Evolutionary conservation across 208 protist species (phyloP).

Genomic region (Polymyxa betae): DNA sequence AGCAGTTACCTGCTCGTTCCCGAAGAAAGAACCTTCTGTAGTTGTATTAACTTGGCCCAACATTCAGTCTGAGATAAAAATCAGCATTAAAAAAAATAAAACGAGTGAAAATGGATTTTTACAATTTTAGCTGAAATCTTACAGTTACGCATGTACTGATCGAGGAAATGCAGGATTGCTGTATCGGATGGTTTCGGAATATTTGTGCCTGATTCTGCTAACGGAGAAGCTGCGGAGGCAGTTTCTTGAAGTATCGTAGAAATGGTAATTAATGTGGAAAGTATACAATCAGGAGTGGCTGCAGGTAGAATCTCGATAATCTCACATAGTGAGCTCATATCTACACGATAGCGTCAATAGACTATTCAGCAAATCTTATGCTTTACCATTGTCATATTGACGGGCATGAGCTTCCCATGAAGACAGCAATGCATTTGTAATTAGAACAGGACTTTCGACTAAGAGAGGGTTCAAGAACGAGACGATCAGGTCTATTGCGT

Average conservation of each 20-base stretch:
- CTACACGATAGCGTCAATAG: background rate
- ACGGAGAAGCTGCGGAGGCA: no score
- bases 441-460: background rate
- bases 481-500: background rate
- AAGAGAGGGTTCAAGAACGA: background rate
- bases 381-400: background rate
- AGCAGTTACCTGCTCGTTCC: no score
- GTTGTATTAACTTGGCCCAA: background rate
- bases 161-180: background rate
- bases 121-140: background rate
- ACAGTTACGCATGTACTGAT: background rate
- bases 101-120: background rate
- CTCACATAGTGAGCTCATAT: background rate
- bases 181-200: no score
- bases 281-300: background rate
- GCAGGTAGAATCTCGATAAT: background rate
- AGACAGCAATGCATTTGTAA: background rate
- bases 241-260: no score
- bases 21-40: background rate
- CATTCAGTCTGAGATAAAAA: background rate
- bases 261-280: background rate
- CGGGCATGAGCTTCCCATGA: background rate
- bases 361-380: background rate
- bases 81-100: background rate
- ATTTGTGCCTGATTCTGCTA: no score